These are phyloP conservation scores for Lodderomyces oxycetoniae DNA, from an alignment of 1,139 yeast genomes.

Conservation along the genomic window DNA sequence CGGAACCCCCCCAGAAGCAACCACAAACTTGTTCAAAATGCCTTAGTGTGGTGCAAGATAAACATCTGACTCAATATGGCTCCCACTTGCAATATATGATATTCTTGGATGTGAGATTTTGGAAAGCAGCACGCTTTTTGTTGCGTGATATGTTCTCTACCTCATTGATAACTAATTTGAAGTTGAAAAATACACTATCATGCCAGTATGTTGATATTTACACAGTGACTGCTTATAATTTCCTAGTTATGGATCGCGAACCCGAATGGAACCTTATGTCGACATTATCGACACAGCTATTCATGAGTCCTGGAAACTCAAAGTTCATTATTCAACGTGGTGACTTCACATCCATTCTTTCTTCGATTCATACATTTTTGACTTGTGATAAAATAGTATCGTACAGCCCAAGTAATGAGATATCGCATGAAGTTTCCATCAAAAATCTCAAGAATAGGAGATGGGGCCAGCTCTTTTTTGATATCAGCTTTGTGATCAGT, in stretches of 20 bases:
- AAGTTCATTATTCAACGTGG: constrained; percentile 65
- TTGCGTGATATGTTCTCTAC: constrained; percentile 69
- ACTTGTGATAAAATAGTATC: constrained; percentile 47
- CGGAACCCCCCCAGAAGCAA: background rate
- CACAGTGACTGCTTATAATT: constrained; percentile 73
- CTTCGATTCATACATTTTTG: constrained; percentile 62
- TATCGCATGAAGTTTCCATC: constrained; percentile 39
- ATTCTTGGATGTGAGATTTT: constrained; percentile 64
- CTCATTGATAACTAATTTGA: constrained; percentile 62
- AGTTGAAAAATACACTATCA: constrained; percentile 57
- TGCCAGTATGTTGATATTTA: constrained; percentile 81
- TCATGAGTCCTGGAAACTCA: constrained; percentile 80
- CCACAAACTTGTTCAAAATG: background rate
- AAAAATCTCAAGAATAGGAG: constrained; percentile 66
- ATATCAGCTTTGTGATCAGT: constrained; percentile 71
- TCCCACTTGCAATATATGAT: constrained; percentile 76
- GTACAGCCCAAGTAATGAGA: constrained; percentile 42
- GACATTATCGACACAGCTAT: constrained; percentile 76
- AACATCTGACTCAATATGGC: constrained; percentile 32
- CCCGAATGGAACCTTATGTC: constrained; percentile 78
- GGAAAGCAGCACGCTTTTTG: constrained; percentile 59
- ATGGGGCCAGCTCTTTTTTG: constrained; percentile 83
- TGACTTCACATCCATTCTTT: constrained; percentile 61
- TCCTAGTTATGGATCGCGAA: constrained; percentile 67
- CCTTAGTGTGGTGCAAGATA: background rate